phyloP scores from a whole-genome alignment of 805 yeast species.

The Torulaspora franciscae region DNA sequence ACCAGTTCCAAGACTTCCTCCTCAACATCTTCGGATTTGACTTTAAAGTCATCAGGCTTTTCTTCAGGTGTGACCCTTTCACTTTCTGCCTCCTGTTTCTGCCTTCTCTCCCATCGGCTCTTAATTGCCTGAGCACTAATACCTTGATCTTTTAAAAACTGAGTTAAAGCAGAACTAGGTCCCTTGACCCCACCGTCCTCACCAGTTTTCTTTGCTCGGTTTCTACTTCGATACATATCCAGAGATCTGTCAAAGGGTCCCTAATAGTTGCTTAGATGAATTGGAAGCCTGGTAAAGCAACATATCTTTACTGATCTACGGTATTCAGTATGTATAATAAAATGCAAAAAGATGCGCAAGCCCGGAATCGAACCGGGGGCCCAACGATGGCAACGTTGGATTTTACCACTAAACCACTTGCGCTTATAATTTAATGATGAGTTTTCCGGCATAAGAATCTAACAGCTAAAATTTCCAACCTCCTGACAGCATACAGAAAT shows the following conservation, averaged over 20 bases:
- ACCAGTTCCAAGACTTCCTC: constrained; percentile 5
- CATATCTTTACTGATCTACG: not conserved
- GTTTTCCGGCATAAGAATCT: not conserved
- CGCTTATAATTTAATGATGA: constrained; percentile 9
- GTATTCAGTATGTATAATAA: not conserved
- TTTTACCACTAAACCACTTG: constrained; percentile 30
- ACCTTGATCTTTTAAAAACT: constrained; percentile 82
- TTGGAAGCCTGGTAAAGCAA: not conserved
- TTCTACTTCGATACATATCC: constrained; percentile 30
- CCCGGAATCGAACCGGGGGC: constrained; percentile 32
- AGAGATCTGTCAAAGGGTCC: not conserved
- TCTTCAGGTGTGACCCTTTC: constrained; percentile 14
- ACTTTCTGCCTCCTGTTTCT: constrained; percentile 23
- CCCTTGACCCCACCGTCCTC: constrained; percentile 38
- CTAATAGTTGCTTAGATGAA: not conserved
- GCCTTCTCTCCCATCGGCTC: constrained; percentile 39
- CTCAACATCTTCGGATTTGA: constrained; percentile 22
- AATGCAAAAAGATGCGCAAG: constrained; percentile 20
- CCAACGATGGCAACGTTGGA: constrained; percentile 30
- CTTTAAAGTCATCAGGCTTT: constrained; percentile 12
- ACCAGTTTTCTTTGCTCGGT: constrained; percentile 18
- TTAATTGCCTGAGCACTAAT: constrained; percentile 78
- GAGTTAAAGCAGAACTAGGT: constrained; percentile 84
- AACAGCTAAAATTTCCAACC: too few relatives aligned
- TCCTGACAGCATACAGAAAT: too few relatives aligned